Percentiles rank a stretch among this genome's conserved stretches.
phyloP scores from a whole-genome alignment of 2,329 filamentous ascomycete genomes.

The Epichloe gansuensis region DNA sequence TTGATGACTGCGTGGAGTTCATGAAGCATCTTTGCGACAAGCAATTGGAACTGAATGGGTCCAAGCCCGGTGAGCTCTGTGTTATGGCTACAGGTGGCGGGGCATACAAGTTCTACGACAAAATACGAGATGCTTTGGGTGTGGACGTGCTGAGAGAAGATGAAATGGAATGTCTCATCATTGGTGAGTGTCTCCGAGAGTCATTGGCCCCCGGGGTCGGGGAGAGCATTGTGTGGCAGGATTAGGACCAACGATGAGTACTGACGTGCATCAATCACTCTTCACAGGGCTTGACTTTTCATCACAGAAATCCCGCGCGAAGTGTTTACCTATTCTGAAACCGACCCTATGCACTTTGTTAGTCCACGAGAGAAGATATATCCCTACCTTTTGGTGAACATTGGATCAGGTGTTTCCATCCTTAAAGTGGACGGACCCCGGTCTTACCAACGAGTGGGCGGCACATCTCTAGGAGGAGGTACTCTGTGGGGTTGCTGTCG shows the following conservation, averaged over 20 bases:
- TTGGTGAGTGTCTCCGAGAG: conserved; percentile 41
- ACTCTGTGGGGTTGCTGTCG: conserved; percentile 89
- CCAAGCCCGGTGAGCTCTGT: conserved; percentile 59
- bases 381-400: conserved; percentile 95
- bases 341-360: conserved; percentile 81
- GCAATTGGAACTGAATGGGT: conserved; percentile 64
- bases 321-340: conserved; percentile 92
- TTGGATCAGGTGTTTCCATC: conserved; percentile 93
- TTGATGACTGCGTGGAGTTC: conserved; percentile 87
- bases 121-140: conserved; percentile 68
- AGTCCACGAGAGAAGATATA: conserved; percentile 72
- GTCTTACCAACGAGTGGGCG: conserved; percentile 81
- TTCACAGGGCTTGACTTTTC: conserved; percentile 83
- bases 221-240: not conserved
- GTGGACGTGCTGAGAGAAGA: conserved; percentile 88
- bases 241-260: not conserved
- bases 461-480: conserved; percentile 89
- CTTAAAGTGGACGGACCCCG: conserved; percentile 89
- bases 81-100: conserved; percentile 95
- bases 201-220: not conserved
- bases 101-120: conserved; percentile 93
- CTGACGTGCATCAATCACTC: not conserved
- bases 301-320: conserved; percentile 95
- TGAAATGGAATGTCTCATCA: conserved; percentile 98
- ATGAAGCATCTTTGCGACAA: conserved; percentile 77